Percentiles rank a stretch among this genome's conserved stretches.
phyloP scores from a whole-genome alignment of 495 filamentous ascomycete genomes.

The Penicillium taxi region DNA sequence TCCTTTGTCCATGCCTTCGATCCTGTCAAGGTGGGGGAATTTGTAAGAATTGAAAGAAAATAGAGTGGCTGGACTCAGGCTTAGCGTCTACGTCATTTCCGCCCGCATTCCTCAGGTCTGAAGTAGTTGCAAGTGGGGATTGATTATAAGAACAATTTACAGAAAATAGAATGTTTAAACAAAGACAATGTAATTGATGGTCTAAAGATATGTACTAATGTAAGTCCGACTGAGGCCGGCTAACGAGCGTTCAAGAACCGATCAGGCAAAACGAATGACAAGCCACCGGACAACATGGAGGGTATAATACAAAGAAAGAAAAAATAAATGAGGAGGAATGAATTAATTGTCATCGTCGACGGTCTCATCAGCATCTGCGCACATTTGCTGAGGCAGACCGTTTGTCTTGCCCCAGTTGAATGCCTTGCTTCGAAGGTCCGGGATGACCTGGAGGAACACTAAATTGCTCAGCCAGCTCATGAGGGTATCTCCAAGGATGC shows the following conservation, averaged over 20 bases:
- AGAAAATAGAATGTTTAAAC: background rate
- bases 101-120: slow-evolving; percentile 13
- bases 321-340: background rate
- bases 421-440: slow-evolving; percentile 36
- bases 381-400: slow-evolving; percentile 20
- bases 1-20: background rate
- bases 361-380: background rate
- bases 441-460: slow-evolving; percentile 36
- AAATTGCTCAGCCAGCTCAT: slow-evolving; percentile 39
- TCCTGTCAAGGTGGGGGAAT: background rate
- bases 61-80: slow-evolving; percentile 5
- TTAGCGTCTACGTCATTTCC: slow-evolving; percentile 15
- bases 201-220: too few species aligned
- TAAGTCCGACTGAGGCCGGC: too few species aligned
- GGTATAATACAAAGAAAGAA: slow-evolving; percentile 19
- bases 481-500: slow-evolving; percentile 32
- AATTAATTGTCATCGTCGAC: background rate
- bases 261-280: slow-evolving; percentile 5
- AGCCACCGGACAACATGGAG: slow-evolving; percentile 8
- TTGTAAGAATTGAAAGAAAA: slow-evolving; percentile 4
- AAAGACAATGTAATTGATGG: background rate
- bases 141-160: too few species aligned
- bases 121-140: too few species aligned
- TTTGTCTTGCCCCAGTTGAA: slow-evolving; percentile 40
- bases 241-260: slow-evolving; percentile 4